A percentile compares a stretch with the other conserved stretches of the same genome.
phyloP scores from a whole-genome alignment of 495 filamentous ascomycete genomes.

The Apiosordaria backusii region DNA sequence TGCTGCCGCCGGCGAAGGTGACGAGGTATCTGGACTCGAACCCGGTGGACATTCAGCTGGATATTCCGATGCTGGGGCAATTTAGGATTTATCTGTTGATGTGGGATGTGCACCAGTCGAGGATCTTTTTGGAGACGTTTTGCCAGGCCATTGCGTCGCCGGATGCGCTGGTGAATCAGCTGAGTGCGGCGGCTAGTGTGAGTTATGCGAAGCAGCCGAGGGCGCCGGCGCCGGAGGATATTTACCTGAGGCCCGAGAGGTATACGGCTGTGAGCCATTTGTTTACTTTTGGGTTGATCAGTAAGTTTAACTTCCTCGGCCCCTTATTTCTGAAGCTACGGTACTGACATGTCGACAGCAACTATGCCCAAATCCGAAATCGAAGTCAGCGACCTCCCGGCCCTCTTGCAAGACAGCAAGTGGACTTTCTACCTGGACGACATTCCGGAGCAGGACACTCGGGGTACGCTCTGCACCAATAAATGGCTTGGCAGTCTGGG shows the following conservation, averaged over 20 bases:
- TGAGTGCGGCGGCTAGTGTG: conserved; percentile 44
- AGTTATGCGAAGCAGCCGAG: conserved; percentile 54
- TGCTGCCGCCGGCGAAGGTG: conserved; percentile 60
- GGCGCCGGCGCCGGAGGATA: conserved; percentile 50
- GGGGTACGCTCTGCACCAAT: conserved; percentile 49
- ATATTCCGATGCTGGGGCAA: conserved; percentile 66
- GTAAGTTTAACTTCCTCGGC: conserved; percentile 27
- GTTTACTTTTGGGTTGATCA: conserved; percentile 57
- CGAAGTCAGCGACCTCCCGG: conserved; percentile 59
- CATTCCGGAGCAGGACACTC: conserved; percentile 46
- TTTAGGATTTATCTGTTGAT: conserved; percentile 66
- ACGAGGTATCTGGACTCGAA: conserved; percentile 67
- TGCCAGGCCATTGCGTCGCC: conserved; percentile 43
- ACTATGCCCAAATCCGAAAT: conserved; percentile 53
- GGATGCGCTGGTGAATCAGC: conserved; percentile 46
- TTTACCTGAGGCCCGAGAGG: conserved; percentile 56
- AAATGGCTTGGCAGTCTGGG: conserved; percentile 61
- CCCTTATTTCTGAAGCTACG: not conserved
- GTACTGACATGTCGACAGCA: conserved; percentile 37
- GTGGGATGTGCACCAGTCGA: conserved; percentile 50
- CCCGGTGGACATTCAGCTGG: conserved; percentile 66
- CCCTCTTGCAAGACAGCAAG: conserved; percentile 53
- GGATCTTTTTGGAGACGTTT: conserved; percentile 51
- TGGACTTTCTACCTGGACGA: conserved; percentile 69
- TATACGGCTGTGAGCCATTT: conserved; percentile 58